phyloP scores from a whole-genome alignment of 306 rosid species.

The Citrullus mucosospermus region DNA sequence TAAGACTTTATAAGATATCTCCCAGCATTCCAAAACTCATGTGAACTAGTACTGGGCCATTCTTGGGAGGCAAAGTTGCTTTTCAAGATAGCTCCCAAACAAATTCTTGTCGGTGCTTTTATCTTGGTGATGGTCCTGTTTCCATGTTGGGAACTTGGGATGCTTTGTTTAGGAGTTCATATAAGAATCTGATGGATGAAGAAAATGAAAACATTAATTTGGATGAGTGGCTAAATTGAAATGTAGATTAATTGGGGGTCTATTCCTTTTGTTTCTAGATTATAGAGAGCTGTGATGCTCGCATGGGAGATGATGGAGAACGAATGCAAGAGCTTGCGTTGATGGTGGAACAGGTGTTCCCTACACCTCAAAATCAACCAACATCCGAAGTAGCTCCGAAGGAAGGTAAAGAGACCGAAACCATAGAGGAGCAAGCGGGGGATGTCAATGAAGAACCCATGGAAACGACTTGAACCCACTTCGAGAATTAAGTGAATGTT shows the following conservation, averaged over 20 bases:
- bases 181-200: neutral
- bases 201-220: neutral
- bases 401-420: neutral
- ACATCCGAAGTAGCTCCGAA: neutral
- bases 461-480: neutral
- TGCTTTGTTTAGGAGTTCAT: neutral
- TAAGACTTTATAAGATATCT: neutral
- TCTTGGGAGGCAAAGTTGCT: neutral
- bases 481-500: neutral
- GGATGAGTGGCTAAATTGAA: neutral
- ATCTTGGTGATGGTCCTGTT: too few relatives aligned
- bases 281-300: conserved; percentile 26
- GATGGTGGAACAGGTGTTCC: conserved; percentile 37
- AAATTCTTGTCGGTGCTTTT: neutral
- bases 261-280: conserved; percentile 23
- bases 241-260: neutral
- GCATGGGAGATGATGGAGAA: conserved; percentile 23
- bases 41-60: neutral
- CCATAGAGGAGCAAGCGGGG: neutral
- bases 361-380: conserved; percentile 6
- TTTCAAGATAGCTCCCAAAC: neutral
- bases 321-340: conserved; percentile 25
- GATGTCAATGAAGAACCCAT: neutral
- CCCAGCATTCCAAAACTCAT: neutral
- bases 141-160: neutral